A percentile compares a stretch with the other conserved stretches of the same genome.
Conservation (phyloP, 345 rosid species). For the Lumnitzera littorea region DNA sequence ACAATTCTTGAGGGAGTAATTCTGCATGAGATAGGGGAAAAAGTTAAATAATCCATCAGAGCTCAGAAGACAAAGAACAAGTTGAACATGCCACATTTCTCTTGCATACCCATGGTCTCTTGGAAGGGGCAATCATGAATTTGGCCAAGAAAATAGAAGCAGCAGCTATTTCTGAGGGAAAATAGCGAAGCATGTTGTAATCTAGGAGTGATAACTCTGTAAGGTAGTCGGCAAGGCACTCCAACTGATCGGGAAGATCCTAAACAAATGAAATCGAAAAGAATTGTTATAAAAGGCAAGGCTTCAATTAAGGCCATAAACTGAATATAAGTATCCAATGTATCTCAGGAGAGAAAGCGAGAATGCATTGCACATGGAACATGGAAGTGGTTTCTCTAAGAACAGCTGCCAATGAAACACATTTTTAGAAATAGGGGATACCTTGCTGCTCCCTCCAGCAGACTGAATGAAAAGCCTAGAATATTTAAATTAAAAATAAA, state of each 20-base stretch:
- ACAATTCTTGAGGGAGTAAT: slow-evolving; percentile 72
- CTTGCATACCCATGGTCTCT: slow-evolving; percentile 73
- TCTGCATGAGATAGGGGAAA: slow-evolving; percentile 30
- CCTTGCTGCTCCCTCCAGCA: slow-evolving; percentile 76
- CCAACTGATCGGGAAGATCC: slow-evolving; percentile 66
- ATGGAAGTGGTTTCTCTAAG: not conserved
- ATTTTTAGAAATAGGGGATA: slow-evolving; percentile 13
- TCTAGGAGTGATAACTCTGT: slow-evolving; percentile 76
- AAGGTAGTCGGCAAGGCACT: slow-evolving; percentile 74
- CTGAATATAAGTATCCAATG: no score
- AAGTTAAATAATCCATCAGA: no score
- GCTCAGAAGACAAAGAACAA: no score
- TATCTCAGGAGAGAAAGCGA: no score
- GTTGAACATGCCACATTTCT: no score
- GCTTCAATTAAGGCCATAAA: no score
- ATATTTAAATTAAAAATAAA: slow-evolving; percentile 5
- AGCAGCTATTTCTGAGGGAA: slow-evolving; percentile 83
- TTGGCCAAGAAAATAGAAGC: slow-evolving; percentile 85
- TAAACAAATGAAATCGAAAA: slow-evolving; percentile 7
- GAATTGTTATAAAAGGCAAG: no score
- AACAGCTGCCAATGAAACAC: not conserved
- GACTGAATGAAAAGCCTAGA: slow-evolving; percentile 80
- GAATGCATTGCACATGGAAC: no score
- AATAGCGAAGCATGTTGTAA: slow-evolving; percentile 59
- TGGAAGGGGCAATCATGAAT: slow-evolving; percentile 58